These are phyloP conservation scores for Rutidosis leptorrhynchoides DNA, from an alignment of 129 eudicot species.

Conservation along the genomic window DNA sequence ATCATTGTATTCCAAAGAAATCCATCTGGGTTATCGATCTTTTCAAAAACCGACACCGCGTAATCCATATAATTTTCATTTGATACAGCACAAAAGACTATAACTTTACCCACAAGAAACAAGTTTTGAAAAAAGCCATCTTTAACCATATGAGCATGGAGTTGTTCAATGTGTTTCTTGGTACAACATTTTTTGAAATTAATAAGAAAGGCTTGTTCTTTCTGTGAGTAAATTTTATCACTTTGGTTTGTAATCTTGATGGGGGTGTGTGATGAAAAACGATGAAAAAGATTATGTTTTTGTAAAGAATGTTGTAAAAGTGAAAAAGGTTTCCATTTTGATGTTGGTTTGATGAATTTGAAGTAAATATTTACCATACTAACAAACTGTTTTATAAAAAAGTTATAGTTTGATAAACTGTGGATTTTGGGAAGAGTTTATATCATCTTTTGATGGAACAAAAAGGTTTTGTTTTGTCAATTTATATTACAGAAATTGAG, in stretches of 20 bases:
- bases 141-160: constrained; percentile 44
- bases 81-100: constrained; percentile 48
- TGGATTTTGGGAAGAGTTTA: constrained; percentile 16
- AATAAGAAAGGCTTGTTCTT: constrained; percentile 37
- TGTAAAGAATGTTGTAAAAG: constrained; percentile 17
- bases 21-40: constrained; percentile 52
- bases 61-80: constrained; percentile 42
- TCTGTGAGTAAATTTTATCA: constrained; percentile 23
- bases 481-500: constrained; percentile 1
- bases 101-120: constrained; percentile 46
- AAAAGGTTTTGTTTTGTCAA: constrained; percentile 6
- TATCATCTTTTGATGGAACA: constrained; percentile 22
- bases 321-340: constrained; percentile 18
- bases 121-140: constrained; percentile 37
- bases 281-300: not conserved
- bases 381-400: constrained; percentile 2
- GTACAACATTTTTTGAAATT: constrained; percentile 37
- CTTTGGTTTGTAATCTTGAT: constrained; percentile 24
- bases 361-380: constrained; percentile 11
- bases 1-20: constrained; percentile 59
- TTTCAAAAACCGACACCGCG: constrained; percentile 42
- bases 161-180: constrained; percentile 26
- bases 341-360: constrained; percentile 27
- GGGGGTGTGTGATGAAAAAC: constrained; percentile 23
- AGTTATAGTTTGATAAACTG: constrained; percentile 4